Base-by-base conservation (phyloP, 768 basidiomycete species). In the Mycena leptocephala region DNA sequence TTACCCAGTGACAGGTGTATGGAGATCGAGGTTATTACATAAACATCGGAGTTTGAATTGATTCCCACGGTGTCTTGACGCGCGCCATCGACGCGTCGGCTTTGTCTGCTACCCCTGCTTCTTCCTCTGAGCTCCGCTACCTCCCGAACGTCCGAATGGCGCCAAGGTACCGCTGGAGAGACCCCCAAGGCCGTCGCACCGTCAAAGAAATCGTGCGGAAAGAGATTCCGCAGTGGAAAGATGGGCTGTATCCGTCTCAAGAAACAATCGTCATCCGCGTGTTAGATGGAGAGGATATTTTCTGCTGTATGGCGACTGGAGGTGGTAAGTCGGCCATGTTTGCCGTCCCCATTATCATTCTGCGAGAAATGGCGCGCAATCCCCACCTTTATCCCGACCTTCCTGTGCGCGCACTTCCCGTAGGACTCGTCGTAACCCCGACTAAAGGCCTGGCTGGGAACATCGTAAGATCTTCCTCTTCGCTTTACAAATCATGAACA, bases 401-500 rank as follows among this genome's bases (percentile, higher is more conserved):
- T 30, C 78, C 79, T 0, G 66, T 71, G 28, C 59, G 80, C n/a
- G 28, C 30, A 9, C 58, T 59, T 9, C 80, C 80, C 3, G 70
- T 78, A 30, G 80, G 76, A 58, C n/a, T 82, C 22, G 76, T 82
- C 7, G 68, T 82, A 18, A 80, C 72, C 14, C 81, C 80, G 30
- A 82, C 81, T 22, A 82, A 82, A 46, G 79, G 81, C 1, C 71
- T 82, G 22, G 76, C 80, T 2, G 20, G 74, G 7, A 79, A 79
- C 79, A 61, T n/a, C n/a, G 81, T 80, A 58, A 9, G 70, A 43
- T 55, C 28, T 28, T 22, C 10, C 32, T 28, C 32, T 9, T 22
- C 39, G 5, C n/a, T 8, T 7, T 11, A 5, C 26, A n/a, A 1
- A 24, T 2, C 28, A 20, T 14, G 16, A 61, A 0, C 11, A 7